A percentile compares a stretch with the other conserved stretches of the same genome.
Evolutionary conservation across 768 basidiomycete species (phyloP).

Genomic region (Austroboletus eburneus): DNA sequence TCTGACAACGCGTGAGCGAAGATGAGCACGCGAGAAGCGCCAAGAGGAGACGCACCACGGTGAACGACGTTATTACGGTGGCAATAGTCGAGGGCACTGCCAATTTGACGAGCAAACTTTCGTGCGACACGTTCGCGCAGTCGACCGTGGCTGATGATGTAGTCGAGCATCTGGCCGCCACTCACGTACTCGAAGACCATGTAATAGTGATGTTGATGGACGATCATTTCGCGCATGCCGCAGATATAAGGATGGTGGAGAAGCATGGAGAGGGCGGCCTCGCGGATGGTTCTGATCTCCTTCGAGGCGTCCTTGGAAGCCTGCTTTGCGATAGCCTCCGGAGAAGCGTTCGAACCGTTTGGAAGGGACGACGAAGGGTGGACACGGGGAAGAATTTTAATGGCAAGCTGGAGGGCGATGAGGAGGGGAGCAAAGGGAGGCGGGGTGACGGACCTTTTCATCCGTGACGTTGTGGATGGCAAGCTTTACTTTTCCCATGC

Average conservation of each 20-base stretch:
- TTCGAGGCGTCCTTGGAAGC: slow-evolving; percentile 90
- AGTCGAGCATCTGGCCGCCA: slow-evolving; percentile 99
- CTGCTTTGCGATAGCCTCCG: slow-evolving; percentile 68
- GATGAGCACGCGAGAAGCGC: neutral
- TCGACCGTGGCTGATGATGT: slow-evolving; percentile 97
- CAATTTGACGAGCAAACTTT: slow-evolving; percentile 97
- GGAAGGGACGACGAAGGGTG: slow-evolving; percentile 54
- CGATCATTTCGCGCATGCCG: slow-evolving; percentile 98
- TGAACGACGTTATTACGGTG: slow-evolving; percentile 98
- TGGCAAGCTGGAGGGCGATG: slow-evolving; percentile 66
- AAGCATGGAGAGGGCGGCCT: slow-evolving; percentile 92
- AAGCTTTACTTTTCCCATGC: slow-evolving; percentile 99
- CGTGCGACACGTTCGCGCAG: slow-evolving; percentile 92
- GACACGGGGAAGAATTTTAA: slow-evolving; percentile 94
- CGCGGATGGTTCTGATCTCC: slow-evolving; percentile 92
- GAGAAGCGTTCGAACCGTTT: slow-evolving; percentile 42
- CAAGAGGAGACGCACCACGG: slow-evolving; percentile 51
- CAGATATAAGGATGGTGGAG: slow-evolving; percentile 99
- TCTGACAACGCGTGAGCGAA: slow-evolving; percentile 36
- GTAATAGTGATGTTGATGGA: slow-evolving; percentile 98
- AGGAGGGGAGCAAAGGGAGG: slow-evolving; percentile 1
- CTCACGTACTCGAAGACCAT: slow-evolving; percentile 99
- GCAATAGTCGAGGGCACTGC: slow-evolving; percentile 93
- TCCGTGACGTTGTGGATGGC: slow-evolving; percentile 84
- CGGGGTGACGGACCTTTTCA: slow-evolving; percentile 70